Evolutionary conservation across 225 moss, liverwort and hornwort genomes (phyloP).

Genomic region (Polytrichum formosum): DNA sequence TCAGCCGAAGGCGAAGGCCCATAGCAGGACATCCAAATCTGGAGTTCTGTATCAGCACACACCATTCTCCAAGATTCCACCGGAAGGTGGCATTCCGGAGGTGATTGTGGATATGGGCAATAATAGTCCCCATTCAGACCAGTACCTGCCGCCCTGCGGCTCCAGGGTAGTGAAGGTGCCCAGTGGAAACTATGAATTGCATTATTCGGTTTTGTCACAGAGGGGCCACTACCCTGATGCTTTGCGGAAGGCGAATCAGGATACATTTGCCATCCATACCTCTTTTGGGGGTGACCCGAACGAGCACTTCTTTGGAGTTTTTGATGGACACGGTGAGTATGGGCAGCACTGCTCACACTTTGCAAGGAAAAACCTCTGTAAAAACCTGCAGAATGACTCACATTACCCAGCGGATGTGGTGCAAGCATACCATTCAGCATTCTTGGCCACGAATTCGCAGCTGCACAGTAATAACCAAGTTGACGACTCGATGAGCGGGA

Average conservation of each 20-base stretch:
- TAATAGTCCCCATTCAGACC: constrained; percentile 39
- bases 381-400: constrained; percentile 73
- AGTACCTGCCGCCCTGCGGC: constrained; percentile 62
- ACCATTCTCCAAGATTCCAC: constrained; percentile 30
- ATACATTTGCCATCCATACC: constrained; percentile 76
- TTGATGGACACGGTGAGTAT: constrained; percentile 94
- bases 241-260: constrained; percentile 91
- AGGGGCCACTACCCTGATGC: constrained; percentile 95
- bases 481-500: constrained; percentile 98
- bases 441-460: constrained; percentile 78
- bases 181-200: constrained; percentile 63
- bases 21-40: constrained; percentile 47
- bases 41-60: constrained; percentile 56
- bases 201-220: constrained; percentile 81
- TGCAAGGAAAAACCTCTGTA: constrained; percentile 71
- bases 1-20: constrained; percentile 30
- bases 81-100: constrained; percentile 28
- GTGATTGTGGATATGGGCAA: constrained; percentile 25
- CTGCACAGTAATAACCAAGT: constrained; percentile 76
- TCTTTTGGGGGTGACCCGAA: constrained; percentile 75
- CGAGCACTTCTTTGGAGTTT: constrained; percentile 91
- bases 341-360: constrained; percentile 93
- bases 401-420: constrained; percentile 86
- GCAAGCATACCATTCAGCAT: constrained; percentile 85
- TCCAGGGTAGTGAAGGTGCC: constrained; percentile 75